Base-by-base conservation (phyloP, 306 rosid genomes). In the Delonix regia region DNA sequence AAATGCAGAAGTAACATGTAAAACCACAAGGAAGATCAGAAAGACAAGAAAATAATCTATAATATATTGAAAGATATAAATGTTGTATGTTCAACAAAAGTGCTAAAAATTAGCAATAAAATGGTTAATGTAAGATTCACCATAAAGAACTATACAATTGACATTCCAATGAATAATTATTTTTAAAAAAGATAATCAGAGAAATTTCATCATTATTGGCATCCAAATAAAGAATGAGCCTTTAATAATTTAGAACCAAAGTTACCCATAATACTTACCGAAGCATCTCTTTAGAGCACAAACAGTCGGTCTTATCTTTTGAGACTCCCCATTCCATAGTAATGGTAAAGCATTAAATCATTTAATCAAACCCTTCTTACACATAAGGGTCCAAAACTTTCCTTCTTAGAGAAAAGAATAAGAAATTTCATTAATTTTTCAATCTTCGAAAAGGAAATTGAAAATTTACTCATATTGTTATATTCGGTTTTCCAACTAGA, bases 21-120 rank as follows among this genome's bases (percentile, higher is more conserved):
- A 81, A 78, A 76, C 70, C 76, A 78, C 27, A 55, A 64, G 19
- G 76, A 72, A 74, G 61, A 77, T 65, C 68, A 56, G 72, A 44
- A 45, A 14, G 34, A 67, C 19, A 16, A 12, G 57, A 42, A 77
- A 5, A 47, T 28, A 51, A 71, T 21, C 19, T 39, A 48, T 69
- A 24, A 59, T 19, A 24, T 55, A 38, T 36, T 16, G 24, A 78
- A 69, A 69, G n/a, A 24, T 13, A 18, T 2, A 27, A 34, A 48
- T 59, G 71, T 25, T 41, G 25, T 11, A 47, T 45, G 62, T 13
- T 2, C 16, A 76, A 25, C 16, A 7, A 66, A 19, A 25, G 60
- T 47, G 25, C 38, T 11, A 38, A 47, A 76, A 69, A 5, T 30
- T 33, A 34, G 34, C 49, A 21, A 63, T n/a, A 63, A 34, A 24